A percentile compares a stretch with the other conserved stretches of the same genome.
These are phyloP conservation scores for Blastobotrys apis DNA, from an alignment of 1,139 yeast genomes.

Conservation along the genomic window DNA sequence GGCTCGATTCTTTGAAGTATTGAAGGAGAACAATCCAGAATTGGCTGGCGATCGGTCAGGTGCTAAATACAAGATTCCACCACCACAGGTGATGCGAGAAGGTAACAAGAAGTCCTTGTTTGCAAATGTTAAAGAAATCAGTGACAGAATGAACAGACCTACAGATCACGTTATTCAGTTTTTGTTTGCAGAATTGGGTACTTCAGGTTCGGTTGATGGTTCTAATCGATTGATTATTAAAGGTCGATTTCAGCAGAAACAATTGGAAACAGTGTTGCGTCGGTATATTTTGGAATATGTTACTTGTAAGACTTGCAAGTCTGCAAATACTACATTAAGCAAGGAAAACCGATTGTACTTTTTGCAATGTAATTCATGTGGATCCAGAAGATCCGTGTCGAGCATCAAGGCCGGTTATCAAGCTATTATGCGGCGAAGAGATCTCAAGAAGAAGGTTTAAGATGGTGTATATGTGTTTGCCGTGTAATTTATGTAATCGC, in stretches of 20 bases:
- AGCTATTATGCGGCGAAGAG: constrained; percentile 60
- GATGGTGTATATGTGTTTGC: too few relatives aligned
- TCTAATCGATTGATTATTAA: constrained; percentile 92
- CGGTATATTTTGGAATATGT: constrained; percentile 96
- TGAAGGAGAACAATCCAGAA: constrained; percentile 94
- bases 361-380: constrained; percentile 97
- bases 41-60: constrained; percentile 95
- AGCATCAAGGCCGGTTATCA: constrained; percentile 99
- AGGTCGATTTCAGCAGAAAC: constrained; percentile 98
- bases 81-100: constrained; percentile 95
- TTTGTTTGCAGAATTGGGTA: constrained; percentile 97
- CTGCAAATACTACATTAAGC: constrained; percentile 92
- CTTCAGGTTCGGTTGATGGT: constrained; percentile 98
- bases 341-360: constrained; percentile 98
- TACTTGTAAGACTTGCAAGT: constrained; percentile 97
- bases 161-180: constrained; percentile 97
- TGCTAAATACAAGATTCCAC: constrained; percentile 92
- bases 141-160: constrained; percentile 90
- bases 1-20: constrained; percentile 76
- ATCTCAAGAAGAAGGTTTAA: constrained; percentile 17
- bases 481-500: too few relatives aligned
- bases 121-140: constrained; percentile 91
- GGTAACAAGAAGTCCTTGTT: constrained; percentile 95
- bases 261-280: constrained; percentile 92
- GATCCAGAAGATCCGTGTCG: constrained; percentile 93